Conservation (phyloP, 805 yeast genomes). For the Zygoascus flipseniorum region DNA sequence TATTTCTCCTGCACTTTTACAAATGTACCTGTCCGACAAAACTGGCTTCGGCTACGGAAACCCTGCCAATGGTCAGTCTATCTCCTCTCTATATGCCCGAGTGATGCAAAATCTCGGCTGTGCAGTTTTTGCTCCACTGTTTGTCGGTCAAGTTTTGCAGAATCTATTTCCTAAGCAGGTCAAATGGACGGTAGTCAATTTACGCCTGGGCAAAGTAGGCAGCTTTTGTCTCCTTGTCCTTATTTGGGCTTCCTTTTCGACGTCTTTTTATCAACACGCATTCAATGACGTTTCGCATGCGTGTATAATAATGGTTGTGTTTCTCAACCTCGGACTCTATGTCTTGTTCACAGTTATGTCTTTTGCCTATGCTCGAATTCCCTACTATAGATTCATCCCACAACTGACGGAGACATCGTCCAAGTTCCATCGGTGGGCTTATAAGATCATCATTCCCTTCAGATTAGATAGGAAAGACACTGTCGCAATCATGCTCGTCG, state of each 20-base stretch:
- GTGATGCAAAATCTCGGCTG: constrained; percentile 87
- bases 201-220: constrained; percentile 63
- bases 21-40: constrained; percentile 49
- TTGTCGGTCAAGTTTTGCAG: constrained; percentile 82
- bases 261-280: constrained; percentile 78
- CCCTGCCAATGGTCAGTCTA: constrained; percentile 48
- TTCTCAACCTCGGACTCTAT: constrained; percentile 76
- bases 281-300: constrained; percentile 61
- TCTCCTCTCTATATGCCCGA: constrained; percentile 51
- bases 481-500: constrained; percentile 74
- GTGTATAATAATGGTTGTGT: constrained; percentile 67
- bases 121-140: constrained; percentile 73
- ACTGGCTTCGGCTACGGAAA: constrained; percentile 66
- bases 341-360: constrained; percentile 65
- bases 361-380: constrained; percentile 52
- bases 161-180: constrained; percentile 58
- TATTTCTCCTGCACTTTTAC: constrained; percentile 76
- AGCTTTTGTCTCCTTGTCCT: constrained; percentile 70
- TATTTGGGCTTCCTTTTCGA: constrained; percentile 73
- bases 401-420: constrained; percentile 44
- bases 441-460: constrained; percentile 49
- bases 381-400: constrained; percentile 27
- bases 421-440: constrained; percentile 34
- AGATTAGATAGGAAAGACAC: constrained; percentile 66
- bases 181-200: constrained; percentile 49